Conservation (phyloP, 148 eudicot genomes). For the Fagopyrum esculentum region DNA sequence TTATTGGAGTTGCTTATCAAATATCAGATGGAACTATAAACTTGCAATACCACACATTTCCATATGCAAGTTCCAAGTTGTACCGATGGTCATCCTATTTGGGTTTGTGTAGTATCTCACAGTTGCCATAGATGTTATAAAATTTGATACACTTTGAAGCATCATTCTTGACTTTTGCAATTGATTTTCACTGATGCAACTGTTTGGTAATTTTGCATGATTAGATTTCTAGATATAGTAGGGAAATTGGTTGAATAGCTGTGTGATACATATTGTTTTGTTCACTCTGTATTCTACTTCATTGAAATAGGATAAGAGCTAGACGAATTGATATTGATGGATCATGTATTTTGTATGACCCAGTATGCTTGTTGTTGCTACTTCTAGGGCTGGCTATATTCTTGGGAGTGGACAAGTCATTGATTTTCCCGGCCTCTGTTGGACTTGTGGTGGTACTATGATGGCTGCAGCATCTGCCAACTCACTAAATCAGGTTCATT, state of each 20-base stretch:
- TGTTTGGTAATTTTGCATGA: not conserved
- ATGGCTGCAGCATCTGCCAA: slow-evolving; percentile 96
- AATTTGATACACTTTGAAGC: not conserved
- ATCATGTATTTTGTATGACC: slow-evolving; percentile 2
- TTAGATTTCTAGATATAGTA: not conserved
- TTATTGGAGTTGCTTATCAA: not conserved
- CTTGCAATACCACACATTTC: not conserved
- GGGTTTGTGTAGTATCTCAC: not conserved
- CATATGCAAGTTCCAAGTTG: not conserved
- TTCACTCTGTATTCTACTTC: not conserved
- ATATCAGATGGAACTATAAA: not conserved
- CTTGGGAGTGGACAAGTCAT: slow-evolving; percentile 84
- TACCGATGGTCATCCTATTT: not conserved
- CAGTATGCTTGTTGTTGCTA: slow-evolving; percentile 97
- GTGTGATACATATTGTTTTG: not conserved
- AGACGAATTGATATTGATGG: not conserved
- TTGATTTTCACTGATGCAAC: not conserved
- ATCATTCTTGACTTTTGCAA: not conserved
- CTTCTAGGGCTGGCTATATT: slow-evolving; percentile 93
- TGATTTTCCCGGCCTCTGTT: slow-evolving; percentile 81
- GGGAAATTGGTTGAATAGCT: not conserved
- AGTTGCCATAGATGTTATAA: not conserved
- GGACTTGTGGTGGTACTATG: slow-evolving; percentile 97
- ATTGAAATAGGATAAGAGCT: not conserved
- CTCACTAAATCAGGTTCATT: slow-evolving; percentile 81